These are phyloP conservation scores for Solanum microdontum DNA, from an alignment of 257 asterid species.

Conservation along the genomic window DNA sequence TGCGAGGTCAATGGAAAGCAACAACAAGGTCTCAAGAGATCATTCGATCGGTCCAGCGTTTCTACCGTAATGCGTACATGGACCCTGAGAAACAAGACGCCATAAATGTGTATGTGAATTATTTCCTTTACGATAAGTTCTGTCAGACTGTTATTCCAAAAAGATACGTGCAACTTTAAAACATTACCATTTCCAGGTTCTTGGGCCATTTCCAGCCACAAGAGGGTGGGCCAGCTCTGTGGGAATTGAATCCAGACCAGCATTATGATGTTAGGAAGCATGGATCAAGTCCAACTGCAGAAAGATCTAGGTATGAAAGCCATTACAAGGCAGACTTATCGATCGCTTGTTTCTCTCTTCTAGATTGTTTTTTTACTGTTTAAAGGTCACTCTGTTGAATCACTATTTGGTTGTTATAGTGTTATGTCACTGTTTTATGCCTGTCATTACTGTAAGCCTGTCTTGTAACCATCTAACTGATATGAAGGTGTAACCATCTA, in stretches of 20 bases:
- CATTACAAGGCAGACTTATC: not conserved
- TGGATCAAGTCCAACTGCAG: constrained; percentile 25
- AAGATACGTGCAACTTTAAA: not conserved
- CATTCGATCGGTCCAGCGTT: constrained; percentile 70
- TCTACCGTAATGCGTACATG: constrained; percentile 73
- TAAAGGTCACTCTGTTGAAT: not conserved
- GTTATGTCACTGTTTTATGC: not conserved
- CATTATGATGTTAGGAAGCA: constrained; percentile 51
- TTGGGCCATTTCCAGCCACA: constrained; percentile 94
- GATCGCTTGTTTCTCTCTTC: not conserved
- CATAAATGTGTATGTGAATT: constrained; percentile 63
- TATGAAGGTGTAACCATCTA: not conserved
- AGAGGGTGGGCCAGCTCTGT: constrained; percentile 62
- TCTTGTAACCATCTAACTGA: not conserved
- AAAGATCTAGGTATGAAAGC: constrained; percentile 41
- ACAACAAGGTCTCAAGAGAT: constrained; percentile 78
- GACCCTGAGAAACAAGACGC: constrained; percentile 92
- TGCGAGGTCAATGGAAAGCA: constrained; percentile 93
- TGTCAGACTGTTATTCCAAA: not conserved
- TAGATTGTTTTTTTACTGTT: not conserved
- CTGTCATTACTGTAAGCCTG: not conserved
- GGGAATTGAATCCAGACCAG: constrained; percentile 89
- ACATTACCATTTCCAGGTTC: constrained; percentile 34
- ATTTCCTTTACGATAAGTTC: not conserved
- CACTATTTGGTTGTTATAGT: not conserved